Evolutionary conservation across 148 eudicot species (phyloP).

Genomic region (Salicornia ramosissima): DNA sequence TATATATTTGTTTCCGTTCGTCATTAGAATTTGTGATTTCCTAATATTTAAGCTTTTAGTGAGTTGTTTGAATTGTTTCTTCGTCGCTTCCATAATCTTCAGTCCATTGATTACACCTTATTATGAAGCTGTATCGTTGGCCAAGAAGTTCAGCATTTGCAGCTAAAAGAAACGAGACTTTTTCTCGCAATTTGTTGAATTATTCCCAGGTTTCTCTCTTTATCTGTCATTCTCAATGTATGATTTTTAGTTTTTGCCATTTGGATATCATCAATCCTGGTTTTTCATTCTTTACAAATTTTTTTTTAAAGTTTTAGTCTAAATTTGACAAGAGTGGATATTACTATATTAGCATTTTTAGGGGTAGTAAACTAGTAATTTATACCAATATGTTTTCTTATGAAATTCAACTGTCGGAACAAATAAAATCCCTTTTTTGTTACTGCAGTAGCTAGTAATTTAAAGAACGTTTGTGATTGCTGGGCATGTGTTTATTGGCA

Average conservation of each 20-base stretch:
- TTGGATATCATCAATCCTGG: background rate
- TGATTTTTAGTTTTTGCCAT: conserved; percentile 1
- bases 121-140: conserved; percentile 36
- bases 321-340: background rate
- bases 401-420: background rate
- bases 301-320: conserved; percentile 3
- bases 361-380: too few species aligned
- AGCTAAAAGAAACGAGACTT: conserved; percentile 24
- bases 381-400: too few species aligned
- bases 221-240: background rate
- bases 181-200: conserved; percentile 19
- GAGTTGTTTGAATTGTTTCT: background rate
- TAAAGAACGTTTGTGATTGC: background rate
- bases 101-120: background rate
- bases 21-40: too few species aligned
- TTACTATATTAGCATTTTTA: background rate
- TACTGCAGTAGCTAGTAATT: background rate
- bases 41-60: background rate
- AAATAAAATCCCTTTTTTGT: background rate
- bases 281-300: background rate
- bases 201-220: conserved; percentile 38
- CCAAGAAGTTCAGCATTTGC: conserved; percentile 32
- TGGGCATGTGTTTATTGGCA: background rate
- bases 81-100: background rate
- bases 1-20: too few species aligned